Percentiles rank a stretch among this genome's conserved stretches.
phyloP scores from a whole-genome alignment of 106 monocot species.

The Dendrobium catenatum region DNA sequence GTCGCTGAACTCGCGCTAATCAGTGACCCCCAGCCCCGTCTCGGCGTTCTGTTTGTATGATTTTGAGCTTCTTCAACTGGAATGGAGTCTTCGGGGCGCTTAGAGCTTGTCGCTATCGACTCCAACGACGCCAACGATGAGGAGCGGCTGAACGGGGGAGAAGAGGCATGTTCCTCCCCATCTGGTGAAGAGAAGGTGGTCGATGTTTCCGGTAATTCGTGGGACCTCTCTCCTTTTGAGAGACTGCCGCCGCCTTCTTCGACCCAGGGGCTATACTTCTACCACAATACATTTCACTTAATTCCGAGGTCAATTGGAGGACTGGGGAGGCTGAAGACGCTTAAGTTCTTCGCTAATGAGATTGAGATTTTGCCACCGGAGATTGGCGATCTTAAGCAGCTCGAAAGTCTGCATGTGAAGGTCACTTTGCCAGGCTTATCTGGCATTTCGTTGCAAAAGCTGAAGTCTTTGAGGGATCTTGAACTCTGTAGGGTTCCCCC shows the following conservation, averaged over 20 bases:
- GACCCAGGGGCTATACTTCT: conserved; percentile 38
- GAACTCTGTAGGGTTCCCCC: conserved; percentile 53
- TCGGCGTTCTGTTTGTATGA: background rate
- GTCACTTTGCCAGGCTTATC: conserved; percentile 35
- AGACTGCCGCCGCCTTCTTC: conserved; percentile 3
- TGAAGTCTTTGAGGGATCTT: conserved; percentile 50
- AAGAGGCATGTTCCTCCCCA: background rate
- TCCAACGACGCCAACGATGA: background rate
- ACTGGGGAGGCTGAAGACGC: conserved; percentile 33
- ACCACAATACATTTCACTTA: conserved; percentile 45
- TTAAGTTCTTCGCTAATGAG: conserved; percentile 66
- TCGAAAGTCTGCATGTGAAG: conserved; percentile 57
- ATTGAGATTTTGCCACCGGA: conserved; percentile 53
- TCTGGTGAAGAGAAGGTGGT: conserved; percentile 21
- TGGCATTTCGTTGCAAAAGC: conserved; percentile 25
- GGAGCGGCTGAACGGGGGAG: background rate
- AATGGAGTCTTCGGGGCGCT: background rate
- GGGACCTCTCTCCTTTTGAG: conserved; percentile 35
- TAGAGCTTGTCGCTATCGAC: background rate
- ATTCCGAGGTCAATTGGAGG: conserved; percentile 40
- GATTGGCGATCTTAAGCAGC: conserved; percentile 29
- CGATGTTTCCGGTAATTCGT: conserved; percentile 36
- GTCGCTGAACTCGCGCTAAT: background rate
- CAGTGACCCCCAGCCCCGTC: background rate
- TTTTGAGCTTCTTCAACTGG: background rate